These are phyloP conservation scores for Pythium dissimile DNA, from an alignment of 352 stramenopile genomes.

Conservation along the genomic window DNA sequence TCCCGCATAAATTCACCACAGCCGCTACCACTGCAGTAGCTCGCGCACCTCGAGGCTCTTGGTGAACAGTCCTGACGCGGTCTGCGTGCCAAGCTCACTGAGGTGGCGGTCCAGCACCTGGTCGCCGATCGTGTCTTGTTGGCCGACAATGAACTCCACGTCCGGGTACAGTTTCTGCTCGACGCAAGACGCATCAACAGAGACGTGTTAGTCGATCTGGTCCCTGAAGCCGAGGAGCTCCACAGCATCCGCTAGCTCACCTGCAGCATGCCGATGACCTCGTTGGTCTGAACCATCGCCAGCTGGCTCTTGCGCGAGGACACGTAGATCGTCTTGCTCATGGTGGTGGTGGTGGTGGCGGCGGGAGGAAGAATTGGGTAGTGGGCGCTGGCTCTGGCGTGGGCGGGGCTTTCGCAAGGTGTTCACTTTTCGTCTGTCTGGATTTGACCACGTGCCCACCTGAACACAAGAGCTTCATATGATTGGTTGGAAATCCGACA, in stretches of 20 bases:
- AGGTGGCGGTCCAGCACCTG: constrained; percentile 74
- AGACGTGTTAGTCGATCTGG: too few species aligned
- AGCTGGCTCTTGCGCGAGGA: constrained; percentile 86
- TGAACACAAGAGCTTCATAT: neutral
- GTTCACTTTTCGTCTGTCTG: too few species aligned
- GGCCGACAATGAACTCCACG: constrained; percentile 71
- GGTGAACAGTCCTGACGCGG: constrained; percentile 79
- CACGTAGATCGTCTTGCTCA: constrained; percentile 68
- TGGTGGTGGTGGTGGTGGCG: neutral
- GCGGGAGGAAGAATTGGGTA: neutral
- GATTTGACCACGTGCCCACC: neutral
- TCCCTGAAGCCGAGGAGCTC: too few species aligned
- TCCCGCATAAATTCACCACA: too few species aligned
- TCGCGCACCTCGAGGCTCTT: constrained; percentile 81
- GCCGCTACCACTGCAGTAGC: neutral
- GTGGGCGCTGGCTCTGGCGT: neutral
- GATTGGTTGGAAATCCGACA: constrained; percentile 3
- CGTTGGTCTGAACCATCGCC: constrained; percentile 85
- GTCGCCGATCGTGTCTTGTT: constrained; percentile 82
- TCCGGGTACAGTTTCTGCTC: constrained; percentile 50
- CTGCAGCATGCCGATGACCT: constrained; percentile 79
- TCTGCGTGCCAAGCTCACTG: constrained; percentile 67
- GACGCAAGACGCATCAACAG: neutral
- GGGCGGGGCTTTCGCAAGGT: neutral
- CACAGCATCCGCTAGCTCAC: too few species aligned